Evolutionary conservation across 352 stramenopile genomes (phyloP), one percentile per base, ranked within the genome.

Genomic region (Phytophthora podocarpi): DNA sequence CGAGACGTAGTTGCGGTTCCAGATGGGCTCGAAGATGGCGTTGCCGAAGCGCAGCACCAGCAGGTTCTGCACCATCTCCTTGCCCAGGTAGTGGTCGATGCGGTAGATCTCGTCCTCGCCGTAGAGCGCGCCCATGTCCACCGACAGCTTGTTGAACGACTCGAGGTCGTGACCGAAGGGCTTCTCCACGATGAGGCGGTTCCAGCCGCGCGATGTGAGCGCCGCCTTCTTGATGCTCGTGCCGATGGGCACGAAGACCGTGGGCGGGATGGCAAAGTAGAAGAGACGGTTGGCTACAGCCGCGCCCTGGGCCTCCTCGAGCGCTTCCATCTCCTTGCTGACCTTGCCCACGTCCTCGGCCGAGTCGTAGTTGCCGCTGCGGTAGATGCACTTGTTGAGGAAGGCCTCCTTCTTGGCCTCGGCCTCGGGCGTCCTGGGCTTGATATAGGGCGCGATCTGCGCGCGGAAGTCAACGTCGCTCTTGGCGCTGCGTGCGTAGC

Each of bases 51-150:
- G 83, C 67, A 99, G 77, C 10, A 98, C 79, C 21, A 98, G 82
- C 35, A 99, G 69, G 74, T 99, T 99, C 74, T 99, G 95, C 39
- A 99, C 97, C 88, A 99, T 98, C 71, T 99, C 97, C 75, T 99
- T 99, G 54, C 92, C 93, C 6, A 98, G 70, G 62, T 97, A 97
- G 72, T 99, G 97, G 76, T 99, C 97, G 66, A 99, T 99, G 41
- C 97, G 91, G 79, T 98, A 99, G 50, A 99, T 87, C 66, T 97
- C 85, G 53, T 97, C 79, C 62, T 94, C 85, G 13, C 35, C 59
- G 62, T 90, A 94, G 24, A 98, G 78, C 47, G 82, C 71, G 2
- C 79, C 71, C 67, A 99, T 89, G 45, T 95, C 87, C 40, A 70
- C 43, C 39, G 96, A 89, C 10, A 99, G 82, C 58, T 98, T 80